Evolutionary conservation across 148 eudicot species (phyloP).

Genomic region (Silene latifolia): DNA sequence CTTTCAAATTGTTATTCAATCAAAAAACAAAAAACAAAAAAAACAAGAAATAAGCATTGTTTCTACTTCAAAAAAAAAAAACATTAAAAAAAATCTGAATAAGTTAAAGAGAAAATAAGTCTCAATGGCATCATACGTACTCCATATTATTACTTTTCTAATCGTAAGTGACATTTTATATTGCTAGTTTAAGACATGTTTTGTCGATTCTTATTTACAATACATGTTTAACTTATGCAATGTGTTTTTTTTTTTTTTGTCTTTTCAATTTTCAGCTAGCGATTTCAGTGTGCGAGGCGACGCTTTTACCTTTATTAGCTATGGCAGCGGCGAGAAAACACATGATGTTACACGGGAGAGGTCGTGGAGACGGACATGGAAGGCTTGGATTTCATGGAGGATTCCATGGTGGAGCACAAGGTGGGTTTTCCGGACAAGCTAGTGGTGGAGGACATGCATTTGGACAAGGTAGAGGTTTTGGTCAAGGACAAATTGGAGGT

Average conservation of each 20-base stretch:
- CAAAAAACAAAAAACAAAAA: not conserved
- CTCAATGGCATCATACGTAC: not conserved
- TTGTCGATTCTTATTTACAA: not conserved
- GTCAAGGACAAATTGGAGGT: not conserved
- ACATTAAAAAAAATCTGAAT: not conserved
- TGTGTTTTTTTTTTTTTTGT: not conserved
- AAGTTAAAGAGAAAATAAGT: not conserved
- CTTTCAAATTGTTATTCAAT: no score
- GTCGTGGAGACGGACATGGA: not conserved
- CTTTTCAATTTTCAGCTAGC: not conserved
- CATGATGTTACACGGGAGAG: not conserved
- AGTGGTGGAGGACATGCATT: not conserved
- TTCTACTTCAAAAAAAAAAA: not conserved
- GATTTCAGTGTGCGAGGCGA: conserved; percentile 1
- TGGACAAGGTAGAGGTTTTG: not conserved
- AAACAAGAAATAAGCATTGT: not conserved
- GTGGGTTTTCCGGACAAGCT: not conserved
- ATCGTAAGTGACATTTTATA: not conserved
- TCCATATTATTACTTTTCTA: not conserved
- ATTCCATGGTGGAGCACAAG: not conserved
- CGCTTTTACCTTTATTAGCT: not conserved
- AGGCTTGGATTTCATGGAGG: not conserved
- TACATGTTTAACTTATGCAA: not conserved
- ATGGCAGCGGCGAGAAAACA: not conserved
- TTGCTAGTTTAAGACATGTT: not conserved